phyloP scores from a whole-genome alignment of 78 protist genomes.

The Dictyostelium purpureum region DNA sequence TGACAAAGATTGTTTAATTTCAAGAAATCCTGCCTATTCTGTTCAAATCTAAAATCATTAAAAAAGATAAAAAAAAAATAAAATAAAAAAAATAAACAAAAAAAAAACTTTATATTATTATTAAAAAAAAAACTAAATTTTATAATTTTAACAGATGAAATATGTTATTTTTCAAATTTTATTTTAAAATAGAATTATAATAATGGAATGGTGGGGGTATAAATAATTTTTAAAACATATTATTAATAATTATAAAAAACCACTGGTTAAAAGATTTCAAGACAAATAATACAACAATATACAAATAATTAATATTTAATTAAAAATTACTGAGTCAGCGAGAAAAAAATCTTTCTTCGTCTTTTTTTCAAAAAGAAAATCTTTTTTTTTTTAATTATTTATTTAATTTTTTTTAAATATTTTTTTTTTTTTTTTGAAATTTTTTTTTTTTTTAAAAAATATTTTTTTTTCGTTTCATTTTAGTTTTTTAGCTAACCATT shows the following conservation, averaged over 20 bases:
- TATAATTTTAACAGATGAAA: not conserved
- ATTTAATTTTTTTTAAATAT: not conserved
- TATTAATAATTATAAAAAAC: no score
- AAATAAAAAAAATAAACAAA: not conserved
- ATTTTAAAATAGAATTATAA: no score
- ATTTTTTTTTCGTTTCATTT: not conserved
- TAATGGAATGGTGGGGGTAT: no score
- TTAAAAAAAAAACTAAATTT: not conserved
- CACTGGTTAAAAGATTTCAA: no score
- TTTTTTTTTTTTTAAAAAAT: not conserved
- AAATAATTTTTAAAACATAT: no score
- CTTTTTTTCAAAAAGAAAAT: not conserved
- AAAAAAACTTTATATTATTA: not conserved
- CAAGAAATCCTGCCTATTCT: slow-evolving; percentile 26
- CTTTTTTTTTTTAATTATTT: not conserved
- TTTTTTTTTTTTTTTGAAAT: not conserved
- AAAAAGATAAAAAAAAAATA: not conserved
- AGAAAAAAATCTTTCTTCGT: no score
- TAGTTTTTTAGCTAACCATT: not conserved
- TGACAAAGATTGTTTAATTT: slow-evolving; percentile 32
- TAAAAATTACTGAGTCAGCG: no score
- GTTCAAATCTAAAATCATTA: slow-evolving; percentile 12
- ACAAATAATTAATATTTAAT: no score
- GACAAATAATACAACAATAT: no score
- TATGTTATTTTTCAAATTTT: no score